These are phyloP conservation scores for Calamus simplicifolius DNA, from an alignment of 176 grass and related monocot genomes.

Conservation along the genomic window DNA sequence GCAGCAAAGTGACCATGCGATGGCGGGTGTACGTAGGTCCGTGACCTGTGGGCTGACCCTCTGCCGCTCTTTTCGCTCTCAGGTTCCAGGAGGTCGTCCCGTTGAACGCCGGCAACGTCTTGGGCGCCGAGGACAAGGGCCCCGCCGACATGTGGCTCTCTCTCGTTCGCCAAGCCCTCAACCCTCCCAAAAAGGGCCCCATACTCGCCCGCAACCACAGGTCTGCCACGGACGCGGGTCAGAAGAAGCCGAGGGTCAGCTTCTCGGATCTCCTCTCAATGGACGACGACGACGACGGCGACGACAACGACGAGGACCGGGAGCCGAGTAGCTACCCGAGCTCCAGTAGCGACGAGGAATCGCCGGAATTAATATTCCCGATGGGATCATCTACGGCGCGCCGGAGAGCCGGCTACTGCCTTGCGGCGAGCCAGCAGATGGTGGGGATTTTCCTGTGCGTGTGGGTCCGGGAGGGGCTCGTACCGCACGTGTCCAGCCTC, in stretches of 20 bases:
- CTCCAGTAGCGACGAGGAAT: slow-evolving; percentile 47
- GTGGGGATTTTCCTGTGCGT: slow-evolving; percentile 88
- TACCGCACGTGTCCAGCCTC: slow-evolving; percentile 31
- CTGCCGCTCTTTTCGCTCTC: not conserved
- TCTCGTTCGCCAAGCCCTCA: slow-evolving; percentile 48
- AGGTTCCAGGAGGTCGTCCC: slow-evolving; percentile 96
- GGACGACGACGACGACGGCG: slow-evolving; percentile 18
- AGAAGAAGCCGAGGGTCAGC: slow-evolving; percentile 15
- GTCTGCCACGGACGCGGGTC: not conserved
- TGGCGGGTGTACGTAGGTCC: too few relatives aligned
- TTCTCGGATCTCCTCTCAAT: slow-evolving; percentile 36
- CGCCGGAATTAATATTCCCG: not conserved
- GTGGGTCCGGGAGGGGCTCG: slow-evolving; percentile 49
- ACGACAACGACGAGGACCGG: slow-evolving; percentile 2
- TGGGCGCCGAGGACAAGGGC: slow-evolving; percentile 55
- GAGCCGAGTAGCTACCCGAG: not conserved
- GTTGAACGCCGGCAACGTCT: slow-evolving; percentile 69
- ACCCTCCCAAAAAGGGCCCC: slow-evolving; percentile 1
- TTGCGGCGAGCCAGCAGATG: slow-evolving; percentile 81
- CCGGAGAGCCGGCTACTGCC: slow-evolving; percentile 7
- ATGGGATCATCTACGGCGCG: not conserved
- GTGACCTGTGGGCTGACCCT: not conserved
- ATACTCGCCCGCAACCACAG: not conserved
- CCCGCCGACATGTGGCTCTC: slow-evolving; percentile 53
- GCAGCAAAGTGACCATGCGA: too few relatives aligned